phyloP scores from a whole-genome alignment of 495 filamentous ascomycete species.

The Paragyromitra xinjiangensis region DNA sequence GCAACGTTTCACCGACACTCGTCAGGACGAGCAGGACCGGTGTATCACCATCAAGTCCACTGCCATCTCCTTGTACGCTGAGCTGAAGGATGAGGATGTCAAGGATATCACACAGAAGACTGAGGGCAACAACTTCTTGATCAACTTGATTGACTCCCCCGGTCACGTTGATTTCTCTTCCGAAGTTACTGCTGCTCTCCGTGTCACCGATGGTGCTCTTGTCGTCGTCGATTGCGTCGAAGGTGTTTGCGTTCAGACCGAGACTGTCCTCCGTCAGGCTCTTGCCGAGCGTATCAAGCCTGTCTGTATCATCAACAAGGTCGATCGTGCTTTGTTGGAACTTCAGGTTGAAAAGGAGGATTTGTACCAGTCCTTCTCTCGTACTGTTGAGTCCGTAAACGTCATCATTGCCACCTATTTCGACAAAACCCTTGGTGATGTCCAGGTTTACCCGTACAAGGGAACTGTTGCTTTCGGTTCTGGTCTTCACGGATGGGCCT shows the following conservation, averaged over 20 bases:
- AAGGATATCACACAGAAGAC: slow-evolving; percentile 91
- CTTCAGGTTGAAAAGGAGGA: slow-evolving; percentile 98
- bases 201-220: slow-evolving; percentile 99
- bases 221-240: slow-evolving; percentile 99
- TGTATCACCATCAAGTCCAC: slow-evolving; percentile 99
- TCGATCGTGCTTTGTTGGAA: slow-evolving; percentile 98
- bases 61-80: slow-evolving; percentile 96
- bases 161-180: slow-evolving; percentile 99
- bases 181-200: slow-evolving; percentile 98
- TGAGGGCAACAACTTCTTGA: slow-evolving; percentile 94
- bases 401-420: slow-evolving; percentile 99
- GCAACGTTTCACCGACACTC: slow-evolving; percentile 94
- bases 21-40: slow-evolving; percentile 97
- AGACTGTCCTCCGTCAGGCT: slow-evolving; percentile 99
- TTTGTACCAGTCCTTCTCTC: slow-evolving; percentile 98
- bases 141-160: slow-evolving; percentile 99
- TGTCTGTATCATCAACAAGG: slow-evolving; percentile 99
- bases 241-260: slow-evolving; percentile 99
- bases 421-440: slow-evolving; percentile 95
- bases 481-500: slow-evolving; percentile 99
- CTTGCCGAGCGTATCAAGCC: slow-evolving; percentile 99
- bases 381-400: slow-evolving; percentile 99
- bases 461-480: slow-evolving; percentile 99
- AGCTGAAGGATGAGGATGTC: slow-evolving; percentile 83
- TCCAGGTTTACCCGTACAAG: slow-evolving; percentile 95